Conservation (phyloP, 805 yeast genomes). For the Clavispora phyllophila region DNA sequence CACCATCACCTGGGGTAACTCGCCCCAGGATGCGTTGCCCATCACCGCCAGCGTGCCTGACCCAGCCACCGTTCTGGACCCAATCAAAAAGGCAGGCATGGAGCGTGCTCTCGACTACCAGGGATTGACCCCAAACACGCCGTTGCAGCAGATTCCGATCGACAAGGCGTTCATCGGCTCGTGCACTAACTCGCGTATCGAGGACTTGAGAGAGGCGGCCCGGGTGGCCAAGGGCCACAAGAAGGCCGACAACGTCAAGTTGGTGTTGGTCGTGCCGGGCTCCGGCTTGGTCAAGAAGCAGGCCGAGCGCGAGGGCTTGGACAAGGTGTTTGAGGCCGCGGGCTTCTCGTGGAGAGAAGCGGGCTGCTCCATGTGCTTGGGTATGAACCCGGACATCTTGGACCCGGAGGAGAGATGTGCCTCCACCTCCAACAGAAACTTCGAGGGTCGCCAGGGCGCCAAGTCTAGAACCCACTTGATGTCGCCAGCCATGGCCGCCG, state of each 20-base stretch:
- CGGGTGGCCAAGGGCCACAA: slow-evolving; percentile 84
- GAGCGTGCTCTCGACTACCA: slow-evolving; percentile 88
- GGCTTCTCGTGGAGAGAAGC: slow-evolving; percentile 99
- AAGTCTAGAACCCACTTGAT: slow-evolving; percentile 90
- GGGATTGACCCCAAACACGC: slow-evolving; percentile 83
- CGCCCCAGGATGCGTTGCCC: slow-evolving; percentile 98
- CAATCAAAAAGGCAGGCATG: slow-evolving; percentile 76
- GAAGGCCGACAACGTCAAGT: slow-evolving; percentile 74
- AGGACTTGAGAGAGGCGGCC: slow-evolving; percentile 95
- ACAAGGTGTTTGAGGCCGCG: slow-evolving; percentile 83
- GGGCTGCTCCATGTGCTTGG: slow-evolving; percentile 99
- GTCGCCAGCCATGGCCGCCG: slow-evolving; percentile 99
- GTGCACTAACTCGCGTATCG: slow-evolving; percentile 96
- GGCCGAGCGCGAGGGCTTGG: slow-evolving; percentile 94
- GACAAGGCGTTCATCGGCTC: slow-evolving; percentile 98
- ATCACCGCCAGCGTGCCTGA: slow-evolving; percentile 89
- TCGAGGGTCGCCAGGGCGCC: slow-evolving; percentile 99
- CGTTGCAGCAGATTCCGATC: slow-evolving; percentile 64
- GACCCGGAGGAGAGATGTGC: slow-evolving; percentile 97
- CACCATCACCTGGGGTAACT: slow-evolving; percentile 98
- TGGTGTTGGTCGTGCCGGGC: slow-evolving; percentile 94
- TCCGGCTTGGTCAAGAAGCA: slow-evolving; percentile 90
- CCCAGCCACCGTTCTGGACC: slow-evolving; percentile 67
- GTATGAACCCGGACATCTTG: slow-evolving; percentile 98
- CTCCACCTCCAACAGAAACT: slow-evolving; percentile 96